Evolutionary conservation across 2,329 filamentous ascomycete genomes (phyloP), one percentile per base, ranked within the genome.

Genomic region (Chaetomiaceae sp.): DNA sequence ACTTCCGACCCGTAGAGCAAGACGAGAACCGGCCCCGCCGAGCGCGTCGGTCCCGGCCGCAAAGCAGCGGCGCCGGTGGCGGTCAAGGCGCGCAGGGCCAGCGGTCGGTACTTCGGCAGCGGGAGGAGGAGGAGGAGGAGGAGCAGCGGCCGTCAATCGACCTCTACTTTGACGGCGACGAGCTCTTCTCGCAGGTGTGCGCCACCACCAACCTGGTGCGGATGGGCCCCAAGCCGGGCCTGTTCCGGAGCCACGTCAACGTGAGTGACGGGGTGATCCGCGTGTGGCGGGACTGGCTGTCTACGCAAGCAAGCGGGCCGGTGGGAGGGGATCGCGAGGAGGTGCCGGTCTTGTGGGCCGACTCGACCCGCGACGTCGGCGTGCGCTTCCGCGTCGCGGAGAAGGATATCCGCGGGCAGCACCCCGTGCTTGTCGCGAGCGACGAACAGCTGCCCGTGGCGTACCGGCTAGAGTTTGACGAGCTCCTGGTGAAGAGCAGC

Each of bases 151-250:
- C 85, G 1, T 77, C 73, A 13, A 79, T 87, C 54, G 79, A 78
- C 8, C 66, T 92, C 37, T 74, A 75, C 41, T 72, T 94, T 1
- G 88, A 91, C 58, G 78, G 78, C 1, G 78, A 82, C 56, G 87
- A 90, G 68, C 71, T 83, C 16, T 91, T 92, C 65, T 83, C 85
- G 1, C 88, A 94, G 68, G 75, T 94, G 10, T 86, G 85, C 64
- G 79, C 82, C 5, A 74, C 81, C 21, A 80, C 80, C 7, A 88
- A 84, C 62, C 69, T 95, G 33, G 84, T 89, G 55, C 85, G 85
- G 64, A 73, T 82, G 27, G 81, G 83, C 1, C 78, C 82, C 1
- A 75, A 75, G 25, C 76, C 74, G 20, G 84, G 82, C 4, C 66
- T 87, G 0, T 85, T 89, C 58, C 71, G 81, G 48, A 84, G 78